Base-by-base conservation (phyloP, 768 basidiomycete genomes). In the Boletus pseudo-olivaceus region DNA sequence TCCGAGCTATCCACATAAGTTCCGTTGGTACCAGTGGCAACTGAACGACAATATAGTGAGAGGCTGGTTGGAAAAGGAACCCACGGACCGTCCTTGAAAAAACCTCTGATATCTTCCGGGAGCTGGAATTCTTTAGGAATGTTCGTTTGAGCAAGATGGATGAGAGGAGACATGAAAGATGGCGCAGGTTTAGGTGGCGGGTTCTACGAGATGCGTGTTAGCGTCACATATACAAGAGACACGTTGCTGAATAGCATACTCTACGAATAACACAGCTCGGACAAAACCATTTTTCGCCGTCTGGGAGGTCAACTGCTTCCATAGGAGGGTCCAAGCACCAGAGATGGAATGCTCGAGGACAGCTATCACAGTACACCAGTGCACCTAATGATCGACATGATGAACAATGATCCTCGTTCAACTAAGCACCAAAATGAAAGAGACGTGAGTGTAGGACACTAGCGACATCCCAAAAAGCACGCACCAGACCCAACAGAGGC, bases 311-410 rank as follows among this genome's bases (percentile, higher is more conserved):
- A 57, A 88, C 79, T 46, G 84, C 76, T 57, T 94, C 90, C 77
- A 98, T 82, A 20, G 97, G 97, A 49, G 97, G 97, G 70, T 99
- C 90, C 60, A 99, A 80, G 71, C 97, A 99, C 82, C 89, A 87
- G 56, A 98, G 84, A 73, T 99, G 97, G 71, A 97, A 99, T 7
- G 94, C 93, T 59, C 88, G 77, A 34, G 96, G 92, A 69, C 97
- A 99, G 19, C 95, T 94, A 70, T 98, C 97, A 71, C 97, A 99
- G 69, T 97, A 98, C 19, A 99, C 83, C 56, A 98, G 79, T 41
- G 88, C 82, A 45, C 96, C 96, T 60, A 78, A 65, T 26, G 87
- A 90, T 62, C 86, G 84, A 69, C 90, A 93, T 17, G 90, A 82
- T 57, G 89, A 91, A 66, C 90, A 93, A 64, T 92, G 88, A 67